These are phyloP conservation scores for Solanum hybrid DNA, from an alignment of 305 asterid species.

Conservation along the genomic window DNA sequence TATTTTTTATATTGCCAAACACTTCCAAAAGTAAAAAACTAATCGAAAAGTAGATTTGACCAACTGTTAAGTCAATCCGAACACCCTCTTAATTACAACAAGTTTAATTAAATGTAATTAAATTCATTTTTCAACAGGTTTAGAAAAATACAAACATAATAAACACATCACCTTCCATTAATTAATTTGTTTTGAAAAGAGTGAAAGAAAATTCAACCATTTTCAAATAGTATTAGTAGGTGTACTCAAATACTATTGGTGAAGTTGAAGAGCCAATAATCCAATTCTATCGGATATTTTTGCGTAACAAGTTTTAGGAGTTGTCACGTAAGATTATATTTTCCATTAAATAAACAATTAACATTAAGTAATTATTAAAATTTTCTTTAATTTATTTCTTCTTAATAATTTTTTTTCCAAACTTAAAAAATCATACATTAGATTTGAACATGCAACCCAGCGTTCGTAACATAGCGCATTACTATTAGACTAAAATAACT, in stretches of 20 bases:
- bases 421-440: not conserved
- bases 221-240: not conserved
- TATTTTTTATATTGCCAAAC: not conserved
- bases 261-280: not conserved
- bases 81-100: not conserved
- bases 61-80: not conserved
- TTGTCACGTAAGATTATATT: too few species aligned
- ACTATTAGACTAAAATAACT: not conserved
- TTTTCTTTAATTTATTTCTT: not conserved
- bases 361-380: not conserved
- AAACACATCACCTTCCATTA: not conserved
- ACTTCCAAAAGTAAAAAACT: not conserved
- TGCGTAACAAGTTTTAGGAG: not conserved
- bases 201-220: not conserved
- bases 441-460: not conserved
- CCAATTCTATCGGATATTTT: not conserved
- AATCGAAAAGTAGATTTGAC: not conserved
- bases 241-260: not conserved
- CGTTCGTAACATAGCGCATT: not conserved
- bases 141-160: not conserved
- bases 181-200: too few species aligned
- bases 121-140: not conserved
- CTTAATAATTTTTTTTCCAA: not conserved
- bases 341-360: not conserved
- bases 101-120: too few species aligned